Conservation (phyloP, 352 stramenopile species). For the Phytophthora podocarpi region DNA sequence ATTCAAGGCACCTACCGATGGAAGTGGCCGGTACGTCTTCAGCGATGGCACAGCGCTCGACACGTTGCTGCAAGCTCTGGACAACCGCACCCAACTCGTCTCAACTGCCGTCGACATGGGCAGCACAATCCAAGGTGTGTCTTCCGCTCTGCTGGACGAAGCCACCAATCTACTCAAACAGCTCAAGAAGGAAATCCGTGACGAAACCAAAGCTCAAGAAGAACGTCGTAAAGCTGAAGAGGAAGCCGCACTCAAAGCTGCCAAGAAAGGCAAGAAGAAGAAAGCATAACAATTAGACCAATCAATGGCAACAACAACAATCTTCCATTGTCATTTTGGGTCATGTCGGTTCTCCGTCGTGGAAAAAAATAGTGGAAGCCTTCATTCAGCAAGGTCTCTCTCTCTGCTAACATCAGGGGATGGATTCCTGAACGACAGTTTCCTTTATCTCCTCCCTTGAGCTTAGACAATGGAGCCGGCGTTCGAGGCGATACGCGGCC, state of each 20-base stretch:
- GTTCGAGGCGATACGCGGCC: conserved; percentile 99
- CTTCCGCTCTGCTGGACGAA: conserved; percentile 61
- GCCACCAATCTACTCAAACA: conserved; percentile 63
- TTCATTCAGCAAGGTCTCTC: not conserved
- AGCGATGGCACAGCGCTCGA: conserved; percentile 45
- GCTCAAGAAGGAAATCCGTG: conserved; percentile 83
- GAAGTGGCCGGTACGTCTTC: conserved; percentile 53
- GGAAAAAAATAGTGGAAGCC: conserved; percentile 4
- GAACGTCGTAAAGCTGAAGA: conserved; percentile 75
- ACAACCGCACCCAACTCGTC: conserved; percentile 60
- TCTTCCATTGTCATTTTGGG: conserved; percentile 40
- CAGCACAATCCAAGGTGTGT: conserved; percentile 55
- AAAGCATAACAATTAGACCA: conserved; percentile 41
- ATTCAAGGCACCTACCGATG: conserved; percentile 47
- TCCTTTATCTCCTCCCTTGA: not conserved
- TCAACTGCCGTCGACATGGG: conserved; percentile 57
- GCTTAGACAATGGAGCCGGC: conserved; percentile 99
- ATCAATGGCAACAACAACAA: conserved; percentile 38
- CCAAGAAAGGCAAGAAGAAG: conserved; percentile 86
- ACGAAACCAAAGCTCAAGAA: conserved; percentile 78
- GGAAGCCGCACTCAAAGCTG: conserved; percentile 71
- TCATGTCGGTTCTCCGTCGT: conserved; percentile 27
- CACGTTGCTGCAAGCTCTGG: conserved; percentile 73
- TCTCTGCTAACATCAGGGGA: too few species aligned
- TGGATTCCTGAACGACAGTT: too few species aligned